Conservation (phyloP, 192 early-diverging fungal genomes). For the Podila minutissima region DNA sequence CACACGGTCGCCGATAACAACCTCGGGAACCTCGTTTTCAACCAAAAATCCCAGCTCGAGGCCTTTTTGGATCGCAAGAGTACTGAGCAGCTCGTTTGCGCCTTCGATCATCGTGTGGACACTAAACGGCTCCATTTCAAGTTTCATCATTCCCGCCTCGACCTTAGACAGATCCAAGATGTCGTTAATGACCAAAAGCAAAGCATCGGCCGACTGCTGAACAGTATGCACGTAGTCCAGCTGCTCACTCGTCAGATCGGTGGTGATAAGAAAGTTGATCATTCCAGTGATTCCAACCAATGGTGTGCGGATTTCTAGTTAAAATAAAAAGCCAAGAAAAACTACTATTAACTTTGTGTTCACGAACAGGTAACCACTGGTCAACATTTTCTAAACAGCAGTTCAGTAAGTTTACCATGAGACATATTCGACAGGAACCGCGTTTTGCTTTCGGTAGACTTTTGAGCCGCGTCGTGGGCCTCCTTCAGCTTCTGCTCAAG, state of each 20-base stretch:
- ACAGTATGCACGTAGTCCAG: constrained; percentile 84
- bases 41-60: constrained; percentile 72
- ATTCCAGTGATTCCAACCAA: constrained; percentile 84
- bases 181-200: constrained; percentile 85
- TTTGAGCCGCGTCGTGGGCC: constrained; percentile 67
- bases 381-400: not conserved
- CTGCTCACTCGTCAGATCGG: constrained; percentile 79
- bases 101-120: constrained; percentile 70
- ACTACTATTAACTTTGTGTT: not conserved
- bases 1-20: constrained; percentile 77
- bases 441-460: constrained; percentile 69
- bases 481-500: constrained; percentile 66
- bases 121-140: constrained; percentile 77
- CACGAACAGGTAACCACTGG: not conserved
- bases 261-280: constrained; percentile 78
- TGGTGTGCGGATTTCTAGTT: constrained; percentile 80
- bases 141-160: constrained; percentile 85
- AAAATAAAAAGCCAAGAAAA: not conserved
- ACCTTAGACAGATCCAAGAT: constrained; percentile 87
- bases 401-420: constrained; percentile 49
- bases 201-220: constrained; percentile 76
- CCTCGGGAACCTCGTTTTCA: constrained; percentile 75
- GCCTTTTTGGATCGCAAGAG: constrained; percentile 76
- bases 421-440: constrained; percentile 71
- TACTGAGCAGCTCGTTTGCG: constrained; percentile 78